Base-by-base conservation (phyloP, 2,329 filamentous ascomycete species). In the Shiraia sp. region DNA sequence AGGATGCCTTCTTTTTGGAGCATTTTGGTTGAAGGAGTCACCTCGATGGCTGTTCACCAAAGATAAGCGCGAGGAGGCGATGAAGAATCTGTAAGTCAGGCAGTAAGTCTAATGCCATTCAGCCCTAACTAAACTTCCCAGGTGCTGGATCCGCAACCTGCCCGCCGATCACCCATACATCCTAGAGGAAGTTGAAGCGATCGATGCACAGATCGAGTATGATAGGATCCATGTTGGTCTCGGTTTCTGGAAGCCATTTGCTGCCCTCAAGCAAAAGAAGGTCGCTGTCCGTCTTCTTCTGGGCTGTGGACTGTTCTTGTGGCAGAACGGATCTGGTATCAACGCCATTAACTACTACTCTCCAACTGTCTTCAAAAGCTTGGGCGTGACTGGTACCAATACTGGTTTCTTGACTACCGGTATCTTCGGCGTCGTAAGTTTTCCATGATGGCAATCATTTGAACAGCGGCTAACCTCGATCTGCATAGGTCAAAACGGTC, bases 261-360 rank as follows among this genome's bases (percentile, higher is more conserved):
- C 38, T 22, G 60, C 55, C 27, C 51, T 63, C 22, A 54, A 59
- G 40, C 49, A 64, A 50, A 74, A 70, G 45, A 77, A 78, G 59
- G 79, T 88, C 10, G 80, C 81, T 53, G 88, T 82, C 75, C 81
- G 87, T 29, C 83, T 92, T 70, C 80, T 88, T 65, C 75, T 91
- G 6, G 87, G 88, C 28, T 79, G 80, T 43, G 79, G 87, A 57
- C 77, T 92, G n/a, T 91, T 91, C 74, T 73, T 91, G 37, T 89
- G 84, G 77, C 88, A 92, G 68, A 92, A 92, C 55, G 84, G 84
- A 35, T 78, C 75, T 2, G 87, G 87, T 2, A 90, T 90, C 72
- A 89, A 90, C 55, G 86, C 86, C 17, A 62, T 84, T 36, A 84
- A 88, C 72, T 90, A 89, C 73, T 90, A 89, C 71, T 89, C 75